These are phyloP conservation scores for Penicillium sp. DNA, from an alignment of 2,329 filamentous ascomycete genomes.

Conservation along the genomic window DNA sequence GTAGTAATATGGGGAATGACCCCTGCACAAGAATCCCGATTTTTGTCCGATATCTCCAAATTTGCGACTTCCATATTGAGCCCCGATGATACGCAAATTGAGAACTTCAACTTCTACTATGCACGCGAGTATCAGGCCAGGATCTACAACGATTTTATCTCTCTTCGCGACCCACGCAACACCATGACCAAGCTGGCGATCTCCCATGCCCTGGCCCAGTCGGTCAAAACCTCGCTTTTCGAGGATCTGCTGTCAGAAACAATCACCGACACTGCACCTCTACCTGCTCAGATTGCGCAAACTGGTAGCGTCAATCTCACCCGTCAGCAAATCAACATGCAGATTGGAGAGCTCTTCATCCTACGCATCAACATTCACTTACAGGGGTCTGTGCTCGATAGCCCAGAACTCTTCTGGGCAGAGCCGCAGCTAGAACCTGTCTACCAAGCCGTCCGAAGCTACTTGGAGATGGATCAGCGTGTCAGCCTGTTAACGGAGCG, in stretches of 20 bases:
- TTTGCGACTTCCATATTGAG: slow-evolving; percentile 90
- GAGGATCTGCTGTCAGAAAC: slow-evolving; percentile 94
- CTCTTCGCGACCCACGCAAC: slow-evolving; percentile 85
- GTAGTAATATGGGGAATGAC: slow-evolving; percentile 99
- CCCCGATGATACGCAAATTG: slow-evolving; percentile 86
- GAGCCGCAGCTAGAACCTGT: slow-evolving; percentile 95
- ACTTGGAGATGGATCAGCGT: slow-evolving; percentile 96
- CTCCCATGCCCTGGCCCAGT: slow-evolving; percentile 91
- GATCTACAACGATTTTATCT: slow-evolving; percentile 99
- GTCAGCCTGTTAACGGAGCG: slow-evolving; percentile 86
- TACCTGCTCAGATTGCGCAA: slow-evolving; percentile 86
- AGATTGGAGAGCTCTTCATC: slow-evolving; percentile 98
- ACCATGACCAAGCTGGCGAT: slow-evolving; percentile 99
- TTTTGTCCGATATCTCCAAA: slow-evolving; percentile 89
- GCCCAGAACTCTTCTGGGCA: slow-evolving; percentile 96
- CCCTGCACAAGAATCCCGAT: slow-evolving; percentile 79
- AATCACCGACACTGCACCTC: slow-evolving; percentile 87
- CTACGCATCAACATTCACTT: slow-evolving; percentile 96
- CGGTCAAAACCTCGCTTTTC: slow-evolving; percentile 95
- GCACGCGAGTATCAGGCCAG: slow-evolving; percentile 95
- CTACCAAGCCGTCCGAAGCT: slow-evolving; percentile 91
- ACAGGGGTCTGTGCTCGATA: slow-evolving; percentile 93
- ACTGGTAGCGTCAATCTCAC: slow-evolving; percentile 90
- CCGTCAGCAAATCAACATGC: slow-evolving; percentile 94
- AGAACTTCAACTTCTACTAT: slow-evolving; percentile 99